Conservation (phyloP, 768 basidiomycete genomes). For the Lactarius evosmus region DNA sequence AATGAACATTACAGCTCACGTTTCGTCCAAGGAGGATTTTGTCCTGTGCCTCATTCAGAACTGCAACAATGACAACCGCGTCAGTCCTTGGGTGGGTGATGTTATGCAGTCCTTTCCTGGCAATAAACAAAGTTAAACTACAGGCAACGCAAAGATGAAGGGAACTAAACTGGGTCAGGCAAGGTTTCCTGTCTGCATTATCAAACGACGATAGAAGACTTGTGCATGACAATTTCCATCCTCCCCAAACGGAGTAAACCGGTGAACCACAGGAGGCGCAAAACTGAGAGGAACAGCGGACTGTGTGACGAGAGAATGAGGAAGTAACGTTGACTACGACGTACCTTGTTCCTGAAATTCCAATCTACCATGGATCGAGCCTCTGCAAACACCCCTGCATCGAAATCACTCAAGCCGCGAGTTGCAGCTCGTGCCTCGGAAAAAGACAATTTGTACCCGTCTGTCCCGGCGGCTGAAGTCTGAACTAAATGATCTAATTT, state of each 20-base stretch:
- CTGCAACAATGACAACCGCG: constrained; percentile 88
- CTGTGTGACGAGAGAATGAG: neutral
- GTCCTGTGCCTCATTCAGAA: constrained; percentile 74
- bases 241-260: constrained; percentile 86
- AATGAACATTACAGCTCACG: constrained; percentile 42
- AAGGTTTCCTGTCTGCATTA: constrained; percentile 58
- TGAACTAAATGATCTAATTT: constrained; percentile 44
- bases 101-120: constrained; percentile 83
- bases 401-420: constrained; percentile 55
- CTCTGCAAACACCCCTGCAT: constrained; percentile 72
- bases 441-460: constrained; percentile 51
- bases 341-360: constrained; percentile 85
- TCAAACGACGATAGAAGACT: constrained; percentile 73
- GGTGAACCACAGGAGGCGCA: constrained; percentile 84
- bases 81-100: constrained; percentile 81
- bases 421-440: constrained; percentile 60
- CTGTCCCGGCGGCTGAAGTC: constrained; percentile 37
- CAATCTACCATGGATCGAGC: constrained; percentile 87
- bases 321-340: constrained; percentile 22
- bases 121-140: constrained; percentile 20
- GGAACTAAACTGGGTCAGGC: constrained; percentile 61
- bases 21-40: constrained; percentile 85
- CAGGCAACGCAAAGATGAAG: constrained; percentile 6
- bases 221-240: constrained; percentile 89
- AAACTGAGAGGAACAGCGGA: constrained; percentile 49